These are phyloP conservation scores for Daldinia loculata DNA, from an alignment of 495 filamentous ascomycete genomes.

Conservation along the genomic window DNA sequence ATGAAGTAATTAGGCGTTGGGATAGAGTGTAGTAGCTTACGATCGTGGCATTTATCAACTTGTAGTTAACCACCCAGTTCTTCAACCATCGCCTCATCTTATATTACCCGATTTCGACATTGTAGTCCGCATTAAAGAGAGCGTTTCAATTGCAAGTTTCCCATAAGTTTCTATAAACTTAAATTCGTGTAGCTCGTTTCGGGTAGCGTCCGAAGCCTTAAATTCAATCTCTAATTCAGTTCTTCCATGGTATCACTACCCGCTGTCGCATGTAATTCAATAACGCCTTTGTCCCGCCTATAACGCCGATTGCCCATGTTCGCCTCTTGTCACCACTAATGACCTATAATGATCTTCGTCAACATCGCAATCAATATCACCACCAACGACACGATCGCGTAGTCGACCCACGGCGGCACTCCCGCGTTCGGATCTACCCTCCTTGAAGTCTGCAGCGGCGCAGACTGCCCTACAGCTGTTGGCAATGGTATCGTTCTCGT, in stretches of 20 bases:
- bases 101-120: background rate
- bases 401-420: constrained; percentile 68
- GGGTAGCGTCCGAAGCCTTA: constrained; percentile 2
- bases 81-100: background rate
- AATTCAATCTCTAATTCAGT: constrained; percentile 16
- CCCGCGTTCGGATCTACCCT: constrained; percentile 47
- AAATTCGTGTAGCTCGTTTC: background rate
- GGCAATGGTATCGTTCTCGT: constrained; percentile 51
- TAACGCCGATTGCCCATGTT: constrained; percentile 27
- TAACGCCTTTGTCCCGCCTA: constrained; percentile 8
- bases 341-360: constrained; percentile 49
- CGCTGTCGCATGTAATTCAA: background rate
- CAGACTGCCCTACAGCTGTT: constrained; percentile 24
- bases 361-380: constrained; percentile 62
- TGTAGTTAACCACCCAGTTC: background rate
- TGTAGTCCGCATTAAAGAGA: no score
- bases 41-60: background rate
- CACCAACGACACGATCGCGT: constrained; percentile 63
- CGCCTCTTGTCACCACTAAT: background rate
- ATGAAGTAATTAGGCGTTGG: background rate
- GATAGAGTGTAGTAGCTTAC: background rate
- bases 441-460: constrained; percentile 10
- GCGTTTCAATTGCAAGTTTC: no score
- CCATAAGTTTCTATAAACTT: background rate
- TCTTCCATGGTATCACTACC: constrained; percentile 21